These are phyloP conservation scores for Dimargaris xerosporica DNA, from an alignment of 192 early-diverging fungal genomes.

Conservation along the genomic window DNA sequence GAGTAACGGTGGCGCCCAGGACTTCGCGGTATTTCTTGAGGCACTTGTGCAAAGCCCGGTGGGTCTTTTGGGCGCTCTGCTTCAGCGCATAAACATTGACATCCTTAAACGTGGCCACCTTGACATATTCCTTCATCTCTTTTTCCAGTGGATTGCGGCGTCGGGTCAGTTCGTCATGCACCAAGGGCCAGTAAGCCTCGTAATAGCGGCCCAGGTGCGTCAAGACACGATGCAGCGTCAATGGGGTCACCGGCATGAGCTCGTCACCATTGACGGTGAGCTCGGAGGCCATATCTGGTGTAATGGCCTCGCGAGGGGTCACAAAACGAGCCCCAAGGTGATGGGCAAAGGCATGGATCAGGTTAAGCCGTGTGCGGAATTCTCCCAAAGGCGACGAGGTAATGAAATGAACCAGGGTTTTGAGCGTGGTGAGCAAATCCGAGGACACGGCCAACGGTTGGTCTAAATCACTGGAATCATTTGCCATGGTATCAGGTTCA, in stretches of 20 bases:
- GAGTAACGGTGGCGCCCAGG: conserved; percentile 52
- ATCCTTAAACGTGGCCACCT: conserved; percentile 95
- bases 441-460: background rate
- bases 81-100: conserved; percentile 83
- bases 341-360: conserved; percentile 40
- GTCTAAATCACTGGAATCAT: background rate
- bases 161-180: conserved; percentile 37
- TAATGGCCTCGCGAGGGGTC: background rate
- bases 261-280: background rate
- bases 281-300: background rate
- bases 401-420: conserved; percentile 69
- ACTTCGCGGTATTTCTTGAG: conserved; percentile 71
- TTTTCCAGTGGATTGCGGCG: conserved; percentile 62
- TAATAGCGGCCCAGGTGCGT: conserved; percentile 71
- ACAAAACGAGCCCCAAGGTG: conserved; percentile 12
- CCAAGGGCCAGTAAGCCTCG: conserved; percentile 44
- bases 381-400: conserved; percentile 63
- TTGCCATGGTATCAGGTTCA: background rate
- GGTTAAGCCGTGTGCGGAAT: conserved; percentile 55
- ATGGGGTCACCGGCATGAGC: background rate
- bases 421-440: conserved; percentile 20
- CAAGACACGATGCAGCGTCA: conserved; percentile 16
- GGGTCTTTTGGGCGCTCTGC: conserved; percentile 80
- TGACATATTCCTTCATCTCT: conserved; percentile 83
- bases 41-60: conserved; percentile 81